Evolutionary conservation across 164 flowering plant species (phyloP).

Genomic region (Tinospora cordifolia): DNA sequence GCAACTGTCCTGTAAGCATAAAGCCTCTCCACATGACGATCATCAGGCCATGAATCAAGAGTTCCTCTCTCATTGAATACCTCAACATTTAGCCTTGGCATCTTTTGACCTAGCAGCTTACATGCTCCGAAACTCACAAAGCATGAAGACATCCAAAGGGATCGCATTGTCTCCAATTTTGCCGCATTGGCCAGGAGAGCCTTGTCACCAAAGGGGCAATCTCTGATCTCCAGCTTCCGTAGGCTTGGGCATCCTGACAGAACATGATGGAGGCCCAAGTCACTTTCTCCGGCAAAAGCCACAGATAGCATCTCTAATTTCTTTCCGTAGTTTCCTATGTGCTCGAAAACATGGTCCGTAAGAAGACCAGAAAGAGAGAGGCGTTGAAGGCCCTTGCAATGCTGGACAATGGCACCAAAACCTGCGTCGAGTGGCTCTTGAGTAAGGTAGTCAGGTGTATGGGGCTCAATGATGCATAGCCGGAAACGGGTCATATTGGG

Average conservation of each 20-base stretch:
- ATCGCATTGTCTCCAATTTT: conserved; percentile 96
- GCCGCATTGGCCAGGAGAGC: conserved; percentile 78
- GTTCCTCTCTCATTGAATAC: conserved; percentile 60
- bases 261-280: conserved; percentile 65
- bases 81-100: conserved; percentile 74
- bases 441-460: conserved; percentile 61
- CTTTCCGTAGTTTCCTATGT: conserved; percentile 62
- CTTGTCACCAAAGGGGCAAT: conserved; percentile 82
- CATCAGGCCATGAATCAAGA: conserved; percentile 38
- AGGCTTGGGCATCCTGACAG: conserved; percentile 80
- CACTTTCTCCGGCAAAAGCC: conserved; percentile 85
- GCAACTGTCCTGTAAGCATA: conserved; percentile 64
- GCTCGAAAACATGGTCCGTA: conserved; percentile 62
- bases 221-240: conserved; percentile 71
- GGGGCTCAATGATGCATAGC: conserved; percentile 79
- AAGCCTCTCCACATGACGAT: conserved; percentile 49
- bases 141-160: conserved; percentile 99
- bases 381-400: conserved; percentile 59
- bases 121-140: conserved; percentile 66
- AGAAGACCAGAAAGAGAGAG: conserved; percentile 81
- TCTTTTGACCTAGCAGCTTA: conserved; percentile 53
- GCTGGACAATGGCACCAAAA: conserved; percentile 79
- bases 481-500: conserved; percentile 69
- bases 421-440: conserved; percentile 62
- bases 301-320: conserved; percentile 74